Evolutionary conservation across 139 green algal species (phyloP).

Genomic region (Chlorella sp.): DNA sequence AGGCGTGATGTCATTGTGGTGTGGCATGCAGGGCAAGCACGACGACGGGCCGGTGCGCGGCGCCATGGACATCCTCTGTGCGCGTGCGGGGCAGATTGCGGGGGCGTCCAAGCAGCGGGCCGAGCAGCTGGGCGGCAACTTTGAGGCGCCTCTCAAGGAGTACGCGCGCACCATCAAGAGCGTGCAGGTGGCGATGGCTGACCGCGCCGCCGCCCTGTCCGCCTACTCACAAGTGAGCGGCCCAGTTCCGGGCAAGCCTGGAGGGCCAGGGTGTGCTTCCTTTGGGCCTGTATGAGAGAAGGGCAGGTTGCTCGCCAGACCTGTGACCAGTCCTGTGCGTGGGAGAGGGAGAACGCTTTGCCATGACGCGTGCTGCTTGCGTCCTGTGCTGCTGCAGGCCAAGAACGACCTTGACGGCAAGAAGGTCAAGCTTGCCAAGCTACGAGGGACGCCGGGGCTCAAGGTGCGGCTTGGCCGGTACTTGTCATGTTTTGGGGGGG

Average conservation of each 20-base stretch:
- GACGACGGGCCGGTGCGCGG: conserved; percentile 13
- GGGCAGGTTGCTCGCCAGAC: background rate
- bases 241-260: too few species aligned
- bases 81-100: conserved; percentile 13
- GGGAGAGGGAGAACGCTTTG: too few species aligned
- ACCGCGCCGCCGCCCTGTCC: conserved; percentile 52
- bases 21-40: conserved; percentile 19
- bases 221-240: conserved; percentile 26
- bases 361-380: too few species aligned
- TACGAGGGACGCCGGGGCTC: conserved; percentile 69
- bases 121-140: conserved; percentile 34
- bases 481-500: too few species aligned
- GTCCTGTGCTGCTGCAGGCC: too few species aligned
- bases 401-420: conserved; percentile 64
- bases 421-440: conserved; percentile 62
- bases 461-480: conserved; percentile 15
- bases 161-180: conserved; percentile 56
- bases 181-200: conserved; percentile 60
- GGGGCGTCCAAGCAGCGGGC: conserved; percentile 11
- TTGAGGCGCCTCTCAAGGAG: conserved; percentile 88
- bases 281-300: background rate
- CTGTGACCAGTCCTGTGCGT: too few species aligned
- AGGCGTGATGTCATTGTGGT: background rate
- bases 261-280: too few species aligned
- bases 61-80: conserved; percentile 16